Percentiles rank a stretch among this genome's conserved stretches.
phyloP scores from a whole-genome alignment of 441 rosid species.

The Erodium moschatum region DNA sequence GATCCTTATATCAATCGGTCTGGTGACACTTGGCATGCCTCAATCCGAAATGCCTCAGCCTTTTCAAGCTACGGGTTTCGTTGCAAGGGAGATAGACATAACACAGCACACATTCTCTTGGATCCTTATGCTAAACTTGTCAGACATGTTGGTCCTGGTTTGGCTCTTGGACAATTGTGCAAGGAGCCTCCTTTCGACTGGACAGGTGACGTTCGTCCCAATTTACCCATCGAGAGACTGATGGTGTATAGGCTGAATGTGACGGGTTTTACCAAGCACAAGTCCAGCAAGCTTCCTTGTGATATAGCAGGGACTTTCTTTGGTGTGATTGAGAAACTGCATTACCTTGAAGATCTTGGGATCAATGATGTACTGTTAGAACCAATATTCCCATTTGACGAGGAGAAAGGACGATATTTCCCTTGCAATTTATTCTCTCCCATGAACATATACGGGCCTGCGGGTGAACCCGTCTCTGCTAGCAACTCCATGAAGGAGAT shows the following conservation, averaged over 20 bases:
- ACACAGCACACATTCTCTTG: slow-evolving; percentile 26
- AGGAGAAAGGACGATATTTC: slow-evolving; percentile 58
- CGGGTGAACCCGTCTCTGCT: slow-evolving; percentile 39
- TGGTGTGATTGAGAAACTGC: slow-evolving; percentile 60
- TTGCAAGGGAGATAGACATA: no score
- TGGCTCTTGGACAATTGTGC: slow-evolving; percentile 38
- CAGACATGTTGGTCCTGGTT: neutral
- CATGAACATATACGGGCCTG: slow-evolving; percentile 42
- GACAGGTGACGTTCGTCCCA: slow-evolving; percentile 52
- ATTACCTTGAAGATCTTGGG: slow-evolving; percentile 64
- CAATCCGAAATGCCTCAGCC: slow-evolving; percentile 39
- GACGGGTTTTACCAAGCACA: slow-evolving; percentile 54
- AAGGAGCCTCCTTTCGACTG: slow-evolving; percentile 64
- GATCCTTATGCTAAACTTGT: slow-evolving; percentile 76
- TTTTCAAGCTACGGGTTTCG: slow-evolving; percentile 47
- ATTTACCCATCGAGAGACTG: slow-evolving; percentile 54
- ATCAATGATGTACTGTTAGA: slow-evolving; percentile 69
- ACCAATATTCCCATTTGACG: slow-evolving; percentile 66
- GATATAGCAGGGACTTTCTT: slow-evolving; percentile 68
- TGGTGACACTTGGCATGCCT: slow-evolving; percentile 84
- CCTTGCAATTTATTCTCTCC: slow-evolving; percentile 79
- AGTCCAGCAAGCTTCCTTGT: slow-evolving; percentile 50
- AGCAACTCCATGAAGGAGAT: slow-evolving; percentile 68
- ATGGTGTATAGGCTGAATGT: slow-evolving; percentile 68
- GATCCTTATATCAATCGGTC: slow-evolving; percentile 74